phyloP scores from a whole-genome alignment of 306 rosid genomes.

The Argentina anserina region DNA sequence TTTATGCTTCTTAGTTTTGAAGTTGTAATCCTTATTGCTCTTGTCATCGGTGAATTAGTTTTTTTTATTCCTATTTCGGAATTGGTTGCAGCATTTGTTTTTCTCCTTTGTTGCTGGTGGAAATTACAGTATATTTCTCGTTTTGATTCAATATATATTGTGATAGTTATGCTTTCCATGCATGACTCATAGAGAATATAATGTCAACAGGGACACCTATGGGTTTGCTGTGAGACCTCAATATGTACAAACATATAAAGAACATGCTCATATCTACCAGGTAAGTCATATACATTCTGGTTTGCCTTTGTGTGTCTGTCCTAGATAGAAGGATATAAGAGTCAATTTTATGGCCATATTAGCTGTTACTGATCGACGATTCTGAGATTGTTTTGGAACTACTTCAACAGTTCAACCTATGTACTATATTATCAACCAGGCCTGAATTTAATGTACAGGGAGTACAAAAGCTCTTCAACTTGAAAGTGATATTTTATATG shows the following conservation, averaged over 20 bases:
- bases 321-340: conserved; percentile 5
- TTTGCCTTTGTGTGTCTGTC: conserved; percentile 9
- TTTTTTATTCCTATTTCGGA: background rate
- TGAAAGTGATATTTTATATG: background rate
- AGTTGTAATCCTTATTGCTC: background rate
- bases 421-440: conserved; percentile 4
- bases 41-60: background rate
- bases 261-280: conserved; percentile 69
- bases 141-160: background rate
- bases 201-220: conserved; percentile 64
- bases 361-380: background rate
- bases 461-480: background rate
- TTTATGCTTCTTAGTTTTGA: background rate
- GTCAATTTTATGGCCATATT: conserved; percentile 1
- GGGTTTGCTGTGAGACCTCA: conserved; percentile 98
- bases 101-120: background rate
- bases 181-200: background rate
- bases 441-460: background rate
- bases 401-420: background rate
- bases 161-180: background rate
- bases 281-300: conserved; percentile 28
- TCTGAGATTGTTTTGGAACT: background rate
- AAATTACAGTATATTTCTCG: background rate
- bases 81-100: background rate
- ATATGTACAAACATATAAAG: conserved; percentile 63